Evolutionary conservation across 352 stramenopile species (phyloP).

Genomic region (Phytophthora colocasiae): DNA sequence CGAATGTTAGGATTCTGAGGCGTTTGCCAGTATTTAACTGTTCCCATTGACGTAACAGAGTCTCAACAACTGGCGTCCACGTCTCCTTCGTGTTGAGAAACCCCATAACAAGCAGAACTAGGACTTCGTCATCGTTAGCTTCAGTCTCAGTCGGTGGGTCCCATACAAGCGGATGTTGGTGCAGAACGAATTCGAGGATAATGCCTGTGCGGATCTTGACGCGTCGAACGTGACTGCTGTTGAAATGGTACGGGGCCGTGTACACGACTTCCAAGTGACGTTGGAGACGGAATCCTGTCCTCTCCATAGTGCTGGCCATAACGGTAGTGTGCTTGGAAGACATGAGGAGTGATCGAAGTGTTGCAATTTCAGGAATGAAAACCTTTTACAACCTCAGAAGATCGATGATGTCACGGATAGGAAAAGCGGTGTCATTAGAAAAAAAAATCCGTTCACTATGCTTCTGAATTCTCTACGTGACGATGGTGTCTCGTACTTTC

Average conservation of each 20-base stretch:
- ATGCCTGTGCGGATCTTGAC: conserved; percentile 43
- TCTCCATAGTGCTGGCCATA: conserved; percentile 10
- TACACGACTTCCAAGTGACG: conserved; percentile 41
- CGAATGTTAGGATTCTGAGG: conserved; percentile 48
- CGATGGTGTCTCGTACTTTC: conserved; percentile 1
- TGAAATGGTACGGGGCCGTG: conserved; percentile 44
- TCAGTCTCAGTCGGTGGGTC: neutral
- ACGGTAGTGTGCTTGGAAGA: conserved; percentile 23
- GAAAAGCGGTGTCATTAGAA: conserved; percentile 28
- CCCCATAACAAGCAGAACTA: conserved; percentile 53
- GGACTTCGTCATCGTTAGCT: conserved; percentile 13
- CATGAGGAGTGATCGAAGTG: conserved; percentile 11
- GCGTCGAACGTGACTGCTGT: conserved; percentile 31
- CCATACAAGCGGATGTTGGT: conserved; percentile 36
- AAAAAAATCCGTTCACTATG: neutral
- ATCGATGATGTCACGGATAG: conserved; percentile 33
- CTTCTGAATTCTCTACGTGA: conserved; percentile 3
- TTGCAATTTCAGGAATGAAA: conserved; percentile 19
- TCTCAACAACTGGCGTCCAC: conserved; percentile 47
- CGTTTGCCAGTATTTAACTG: conserved; percentile 1
- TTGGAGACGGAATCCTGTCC: conserved; percentile 36
- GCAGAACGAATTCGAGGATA: conserved; percentile 46
- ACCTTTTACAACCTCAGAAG: neutral
- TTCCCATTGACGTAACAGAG: conserved; percentile 43
- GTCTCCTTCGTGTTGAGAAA: conserved; percentile 53